A percentile compares a stretch with the other conserved stretches of the same genome.
phyloP scores from a whole-genome alignment of 768 basidiomycete species.

The Polyporus arcularius region DNA sequence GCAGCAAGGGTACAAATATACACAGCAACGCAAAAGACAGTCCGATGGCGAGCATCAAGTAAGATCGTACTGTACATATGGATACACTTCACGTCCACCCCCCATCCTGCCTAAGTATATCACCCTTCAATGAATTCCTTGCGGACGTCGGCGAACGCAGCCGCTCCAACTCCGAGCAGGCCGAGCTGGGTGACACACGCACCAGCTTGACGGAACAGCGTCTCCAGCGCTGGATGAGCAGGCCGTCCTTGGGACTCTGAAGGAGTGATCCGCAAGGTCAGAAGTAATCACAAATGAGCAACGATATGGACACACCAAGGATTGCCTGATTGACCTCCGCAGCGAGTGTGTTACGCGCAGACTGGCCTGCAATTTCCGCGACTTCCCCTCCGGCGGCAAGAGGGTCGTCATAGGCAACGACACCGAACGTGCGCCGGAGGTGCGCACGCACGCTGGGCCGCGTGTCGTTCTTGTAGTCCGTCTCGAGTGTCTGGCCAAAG shows the following conservation, averaged over 20 bases:
- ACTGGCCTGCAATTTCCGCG: conserved; percentile 67
- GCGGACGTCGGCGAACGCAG: conserved; percentile 79
- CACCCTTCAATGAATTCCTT: conserved; percentile 65
- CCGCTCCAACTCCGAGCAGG: conserved; percentile 68
- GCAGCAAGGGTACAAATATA: neutral
- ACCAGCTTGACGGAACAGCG: conserved; percentile 72
- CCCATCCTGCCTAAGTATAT: neutral
- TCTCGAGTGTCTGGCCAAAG: conserved; percentile 74
- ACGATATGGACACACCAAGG: conserved; percentile 50
- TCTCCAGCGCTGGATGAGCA: conserved; percentile 69
- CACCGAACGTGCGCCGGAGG: conserved; percentile 74
- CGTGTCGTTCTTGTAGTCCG: conserved; percentile 64
- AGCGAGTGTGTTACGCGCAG: conserved; percentile 64
- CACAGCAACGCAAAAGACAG: neutral
- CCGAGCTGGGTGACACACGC: conserved; percentile 74
- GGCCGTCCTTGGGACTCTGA: conserved; percentile 81
- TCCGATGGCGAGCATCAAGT: neutral
- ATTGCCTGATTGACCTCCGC: conserved; percentile 83
- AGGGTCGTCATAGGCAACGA: conserved; percentile 81
- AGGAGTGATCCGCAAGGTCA: neutral
- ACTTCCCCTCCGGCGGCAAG: conserved; percentile 63
- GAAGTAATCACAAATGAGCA: neutral
- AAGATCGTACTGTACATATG: conserved; percentile 2
- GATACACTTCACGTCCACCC: conserved; percentile 1
- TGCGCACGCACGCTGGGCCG: conserved; percentile 65